Evolutionary conservation across 2,329 filamentous ascomycete genomes (phyloP).

Genomic region (Penicillium italicum): DNA sequence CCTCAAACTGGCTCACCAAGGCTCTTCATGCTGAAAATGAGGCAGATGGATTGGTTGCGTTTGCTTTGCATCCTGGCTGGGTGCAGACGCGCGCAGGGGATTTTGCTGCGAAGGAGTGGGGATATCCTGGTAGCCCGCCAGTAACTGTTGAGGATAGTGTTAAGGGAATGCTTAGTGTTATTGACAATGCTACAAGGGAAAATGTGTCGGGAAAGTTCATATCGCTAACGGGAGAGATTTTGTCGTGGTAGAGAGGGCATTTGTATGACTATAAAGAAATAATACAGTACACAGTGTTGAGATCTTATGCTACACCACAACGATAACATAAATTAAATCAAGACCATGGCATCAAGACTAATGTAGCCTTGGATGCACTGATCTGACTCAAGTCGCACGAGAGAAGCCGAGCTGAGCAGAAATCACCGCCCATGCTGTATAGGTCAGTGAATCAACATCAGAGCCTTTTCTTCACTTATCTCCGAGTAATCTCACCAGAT

Average conservation of each 20-base stretch:
- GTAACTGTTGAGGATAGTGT: slow-evolving; percentile 35
- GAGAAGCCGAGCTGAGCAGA: neutral
- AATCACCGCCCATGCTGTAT: neutral
- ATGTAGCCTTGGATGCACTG: neutral
- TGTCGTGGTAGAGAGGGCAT: slow-evolving; percentile 16
- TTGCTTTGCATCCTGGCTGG: slow-evolving; percentile 40
- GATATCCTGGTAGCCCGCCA: slow-evolving; percentile 22
- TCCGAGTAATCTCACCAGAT: neutral
- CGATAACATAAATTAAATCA: neutral
- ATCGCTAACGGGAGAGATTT: slow-evolving; percentile 28
- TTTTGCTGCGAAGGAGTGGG: slow-evolving; percentile 33
- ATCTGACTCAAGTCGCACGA: neutral
- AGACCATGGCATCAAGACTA: neutral
- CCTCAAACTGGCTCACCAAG: slow-evolving; percentile 20
- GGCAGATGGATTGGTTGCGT: slow-evolving; percentile 13
- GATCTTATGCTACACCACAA: neutral
- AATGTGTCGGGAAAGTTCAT: slow-evolving; percentile 35
- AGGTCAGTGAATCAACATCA: too few species aligned
- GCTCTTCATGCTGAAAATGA: slow-evolving; percentile 26
- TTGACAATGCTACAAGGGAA: slow-evolving; percentile 38
- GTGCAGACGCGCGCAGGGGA: slow-evolving; percentile 32
- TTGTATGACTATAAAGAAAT: neutral
- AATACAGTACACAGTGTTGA: neutral
- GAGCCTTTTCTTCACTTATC: neutral
- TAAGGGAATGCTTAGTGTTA: slow-evolving; percentile 31